Conservation (phyloP, 23 red algal species). For the Chondrus crispus region DNA sequence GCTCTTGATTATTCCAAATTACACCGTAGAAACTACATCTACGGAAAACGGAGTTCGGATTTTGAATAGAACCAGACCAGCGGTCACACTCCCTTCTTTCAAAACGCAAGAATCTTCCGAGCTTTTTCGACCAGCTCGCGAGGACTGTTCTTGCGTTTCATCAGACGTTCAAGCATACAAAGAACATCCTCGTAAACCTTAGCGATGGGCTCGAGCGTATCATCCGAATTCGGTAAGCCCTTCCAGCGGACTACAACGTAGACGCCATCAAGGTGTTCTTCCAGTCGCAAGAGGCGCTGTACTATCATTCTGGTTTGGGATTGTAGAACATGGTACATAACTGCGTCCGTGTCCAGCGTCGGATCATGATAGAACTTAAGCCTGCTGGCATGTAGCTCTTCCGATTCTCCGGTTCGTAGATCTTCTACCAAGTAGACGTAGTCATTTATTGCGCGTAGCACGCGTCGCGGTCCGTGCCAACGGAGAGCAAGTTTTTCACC, state of each 20-base stretch:
- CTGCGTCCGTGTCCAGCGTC: not conserved
- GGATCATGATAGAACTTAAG: not conserved
- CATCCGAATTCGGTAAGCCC: not conserved
- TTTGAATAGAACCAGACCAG: no score
- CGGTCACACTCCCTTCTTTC: constrained; percentile 2
- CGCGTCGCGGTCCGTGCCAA: not conserved
- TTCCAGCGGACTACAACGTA: not conserved
- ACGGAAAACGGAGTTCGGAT: no score
- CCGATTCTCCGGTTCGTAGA: not conserved
- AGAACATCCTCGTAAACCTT: constrained; percentile 12
- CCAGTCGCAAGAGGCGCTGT: not conserved
- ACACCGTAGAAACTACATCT: no score
- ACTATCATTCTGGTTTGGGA: not conserved
- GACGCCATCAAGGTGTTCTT: not conserved
- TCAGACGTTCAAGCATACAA: not conserved
- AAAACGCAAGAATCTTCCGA: not conserved
- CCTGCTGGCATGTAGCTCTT: not conserved
- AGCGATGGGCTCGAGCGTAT: not conserved
- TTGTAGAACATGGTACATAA: not conserved
- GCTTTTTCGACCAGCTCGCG: not conserved
- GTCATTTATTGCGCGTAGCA: not conserved
- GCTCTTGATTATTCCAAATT: no score
- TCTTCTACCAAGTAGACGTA: constrained; percentile 13
- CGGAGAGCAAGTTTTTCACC: not conserved
- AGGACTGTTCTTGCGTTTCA: not conserved